Evolutionary conservation across 2,329 filamentous ascomycete genomes (phyloP).

Genomic region (Penicillium sp.): DNA sequence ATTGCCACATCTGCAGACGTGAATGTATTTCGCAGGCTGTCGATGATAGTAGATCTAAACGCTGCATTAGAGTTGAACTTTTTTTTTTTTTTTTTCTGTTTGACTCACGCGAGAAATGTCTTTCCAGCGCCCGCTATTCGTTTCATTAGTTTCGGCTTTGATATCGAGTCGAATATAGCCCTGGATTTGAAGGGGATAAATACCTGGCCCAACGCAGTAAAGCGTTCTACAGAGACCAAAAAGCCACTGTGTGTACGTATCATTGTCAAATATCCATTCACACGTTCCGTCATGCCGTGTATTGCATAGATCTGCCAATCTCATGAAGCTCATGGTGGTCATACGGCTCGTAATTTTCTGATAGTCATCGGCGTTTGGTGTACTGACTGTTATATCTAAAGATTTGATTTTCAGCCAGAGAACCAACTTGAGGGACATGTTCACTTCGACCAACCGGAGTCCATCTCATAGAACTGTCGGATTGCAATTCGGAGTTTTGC

Average conservation of each 20-base stretch:
- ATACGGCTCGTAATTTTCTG: conserved; percentile 19
- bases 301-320: conserved; percentile 29
- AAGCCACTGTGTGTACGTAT: conserved; percentile 26
- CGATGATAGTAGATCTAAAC: conserved; percentile 27
- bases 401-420: background rate
- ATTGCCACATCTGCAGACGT: conserved; percentile 29
- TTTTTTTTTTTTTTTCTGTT: too few species aligned
- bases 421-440: background rate
- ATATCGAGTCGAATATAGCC: background rate
- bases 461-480: conserved; percentile 4
- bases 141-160: background rate
- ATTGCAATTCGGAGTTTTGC: conserved; percentile 2
- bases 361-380: conserved; percentile 8
- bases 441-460: background rate
- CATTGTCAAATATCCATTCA: conserved; percentile 28
- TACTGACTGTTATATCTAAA: conserved; percentile 4
- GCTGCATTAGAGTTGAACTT: background rate
- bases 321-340: conserved; percentile 24
- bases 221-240: conserved; percentile 25
- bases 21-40: conserved; percentile 28
- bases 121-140: conserved; percentile 30
- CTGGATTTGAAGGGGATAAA: background rate
- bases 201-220: conserved; percentile 30
- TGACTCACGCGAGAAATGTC: conserved; percentile 31
- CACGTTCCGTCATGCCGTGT: conserved; percentile 25